Percentiles rank a stretch among this genome's conserved stretches.
Conservation (phyloP, 2,329 filamentous ascomycete species). For the Aspergillus sp. region DNA sequence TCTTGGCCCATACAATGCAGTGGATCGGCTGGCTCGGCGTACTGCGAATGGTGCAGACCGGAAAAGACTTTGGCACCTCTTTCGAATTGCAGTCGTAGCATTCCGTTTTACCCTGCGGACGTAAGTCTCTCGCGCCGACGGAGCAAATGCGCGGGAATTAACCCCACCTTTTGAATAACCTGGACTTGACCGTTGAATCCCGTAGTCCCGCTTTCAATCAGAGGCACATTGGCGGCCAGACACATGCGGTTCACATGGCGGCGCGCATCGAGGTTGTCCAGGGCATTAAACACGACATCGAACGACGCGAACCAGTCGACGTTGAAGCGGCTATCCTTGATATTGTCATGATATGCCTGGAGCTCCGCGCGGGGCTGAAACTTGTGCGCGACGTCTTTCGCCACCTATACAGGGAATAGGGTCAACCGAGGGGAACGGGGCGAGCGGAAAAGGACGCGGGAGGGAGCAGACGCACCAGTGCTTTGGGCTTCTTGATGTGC, state of each 20-base stretch:
- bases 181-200: constrained; percentile 97
- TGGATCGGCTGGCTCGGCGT: constrained; percentile 95
- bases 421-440: constrained; percentile 3
- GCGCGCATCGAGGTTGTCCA: constrained; percentile 89
- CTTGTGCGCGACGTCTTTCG: constrained; percentile 77
- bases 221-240: constrained; percentile 74
- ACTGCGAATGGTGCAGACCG: constrained; percentile 93
- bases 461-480: constrained; percentile 53
- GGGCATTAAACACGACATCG: constrained; percentile 83
- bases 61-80: constrained; percentile 82
- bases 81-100: constrained; percentile 95
- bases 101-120: constrained; percentile 62
- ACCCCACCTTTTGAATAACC: constrained; percentile 69
- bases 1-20: constrained; percentile 98
- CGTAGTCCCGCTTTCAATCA: constrained; percentile 94
- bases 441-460: constrained; percentile 2
- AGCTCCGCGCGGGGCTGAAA: constrained; percentile 88
- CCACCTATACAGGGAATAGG: constrained; percentile 51
- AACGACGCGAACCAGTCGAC: constrained; percentile 82
- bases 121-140: constrained; percentile 5
- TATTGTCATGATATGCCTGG: constrained; percentile 84
- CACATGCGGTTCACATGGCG: constrained; percentile 98
- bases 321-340: constrained; percentile 80
- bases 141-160: background rate
- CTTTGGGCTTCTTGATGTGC: constrained; percentile 96